These are phyloP conservation scores for Cladosporium colombiae DNA, from an alignment of 2,329 filamentous ascomycete species.

Conservation along the genomic window DNA sequence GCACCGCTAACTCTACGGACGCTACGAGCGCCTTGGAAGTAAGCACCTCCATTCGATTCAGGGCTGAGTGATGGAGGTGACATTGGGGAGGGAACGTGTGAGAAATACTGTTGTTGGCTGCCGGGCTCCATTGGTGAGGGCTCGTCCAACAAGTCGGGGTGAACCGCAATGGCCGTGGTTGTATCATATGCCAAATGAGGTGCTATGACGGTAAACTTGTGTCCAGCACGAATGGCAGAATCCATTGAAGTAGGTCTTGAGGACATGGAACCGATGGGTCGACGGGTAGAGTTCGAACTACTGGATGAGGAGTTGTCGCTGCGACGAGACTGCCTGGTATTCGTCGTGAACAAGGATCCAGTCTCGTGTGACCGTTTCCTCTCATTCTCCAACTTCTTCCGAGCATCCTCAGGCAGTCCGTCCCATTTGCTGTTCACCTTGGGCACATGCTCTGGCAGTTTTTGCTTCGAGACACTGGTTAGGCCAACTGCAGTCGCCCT, in stretches of 20 bases:
- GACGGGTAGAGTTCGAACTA: slow-evolving; percentile 14
- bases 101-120: background rate
- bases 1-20: slow-evolving; percentile 10
- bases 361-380: slow-evolving; percentile 2
- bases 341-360: slow-evolving; percentile 8
- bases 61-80: background rate
- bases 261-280: slow-evolving; percentile 15
- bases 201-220: slow-evolving; percentile 10
- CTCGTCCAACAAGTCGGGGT: background rate
- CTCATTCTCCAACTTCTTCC: slow-evolving; percentile 8
- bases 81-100: background rate
- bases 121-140: background rate
- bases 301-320: slow-evolving; percentile 12
- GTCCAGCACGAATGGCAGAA: background rate
- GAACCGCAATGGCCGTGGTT: slow-evolving; percentile 2
- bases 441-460: slow-evolving; percentile 51
- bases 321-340: slow-evolving; percentile 3
- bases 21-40: background rate
- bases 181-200: slow-evolving; percentile 6
- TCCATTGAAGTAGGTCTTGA: slow-evolving; percentile 15
- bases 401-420: slow-evolving; percentile 47
- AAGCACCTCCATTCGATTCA: background rate
- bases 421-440: slow-evolving; percentile 59
- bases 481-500: slow-evolving; percentile 36
- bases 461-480: slow-evolving; percentile 45